Evolutionary conservation across 2,329 filamentous ascomycete species (phyloP).

Genomic region (Hymenoscyphus repandus): DNA sequence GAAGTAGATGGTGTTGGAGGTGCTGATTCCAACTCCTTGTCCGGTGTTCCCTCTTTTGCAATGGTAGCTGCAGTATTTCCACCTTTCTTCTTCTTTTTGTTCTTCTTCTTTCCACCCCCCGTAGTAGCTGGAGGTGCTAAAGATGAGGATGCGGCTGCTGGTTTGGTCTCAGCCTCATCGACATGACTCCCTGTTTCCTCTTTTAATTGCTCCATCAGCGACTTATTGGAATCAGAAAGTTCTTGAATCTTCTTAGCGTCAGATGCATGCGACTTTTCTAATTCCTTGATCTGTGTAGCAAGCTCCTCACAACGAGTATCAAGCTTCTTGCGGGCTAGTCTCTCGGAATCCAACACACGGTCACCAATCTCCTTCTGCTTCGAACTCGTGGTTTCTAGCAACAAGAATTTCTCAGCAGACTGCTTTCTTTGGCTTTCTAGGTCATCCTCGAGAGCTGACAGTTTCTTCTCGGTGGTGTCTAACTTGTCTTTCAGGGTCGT

Average conservation of each 20-base stretch:
- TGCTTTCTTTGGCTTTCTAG: constrained; percentile 22
- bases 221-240: constrained; percentile 19
- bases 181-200: constrained; percentile 8
- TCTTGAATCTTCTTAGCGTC: constrained; percentile 23
- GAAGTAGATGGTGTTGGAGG: constrained; percentile 8
- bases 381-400: constrained; percentile 17
- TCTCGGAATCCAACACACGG: constrained; percentile 16
- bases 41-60: constrained; percentile 10
- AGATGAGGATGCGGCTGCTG: constrained; percentile 9
- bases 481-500: constrained; percentile 25
- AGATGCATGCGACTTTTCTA: constrained; percentile 16
- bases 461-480: constrained; percentile 19
- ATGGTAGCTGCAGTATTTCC: constrained; percentile 25
- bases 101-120: constrained; percentile 66
- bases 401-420: constrained; percentile 12
- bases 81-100: constrained; percentile 83
- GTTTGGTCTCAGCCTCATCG: constrained; percentile 15
- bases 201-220: constrained; percentile 15
- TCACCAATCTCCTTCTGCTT: constrained; percentile 14
- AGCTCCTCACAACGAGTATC: constrained; percentile 18
- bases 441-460: constrained; percentile 18
- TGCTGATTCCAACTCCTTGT: constrained; percentile 10
- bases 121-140: constrained; percentile 28
- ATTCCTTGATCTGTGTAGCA: constrained; percentile 21
- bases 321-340: constrained; percentile 17